Base-by-base conservation (phyloP, 768 basidiomycete genomes). In the Pholiota conissans region DNA sequence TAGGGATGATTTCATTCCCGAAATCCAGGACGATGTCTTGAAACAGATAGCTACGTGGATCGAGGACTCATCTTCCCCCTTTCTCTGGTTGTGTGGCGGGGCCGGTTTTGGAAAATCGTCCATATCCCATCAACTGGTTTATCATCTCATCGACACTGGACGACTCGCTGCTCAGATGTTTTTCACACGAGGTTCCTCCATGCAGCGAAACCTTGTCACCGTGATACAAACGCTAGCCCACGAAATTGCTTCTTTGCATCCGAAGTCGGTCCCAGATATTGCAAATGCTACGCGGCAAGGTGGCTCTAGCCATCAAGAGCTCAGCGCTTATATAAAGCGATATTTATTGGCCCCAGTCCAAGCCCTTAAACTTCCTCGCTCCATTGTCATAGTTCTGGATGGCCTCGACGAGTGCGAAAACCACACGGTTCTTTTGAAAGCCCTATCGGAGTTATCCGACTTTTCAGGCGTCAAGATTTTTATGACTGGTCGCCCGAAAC, bases 91-190 rank as follows among this genome's bases (percentile, higher is more conserved):
- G n/a, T 52, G 8, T 24, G 52, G 52, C 5, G 37, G 37, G 14
- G 52, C 52, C 16, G 52, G 52, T 16, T n/a, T 52, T 5, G 52
- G 52, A 18, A 52, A 52, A 40, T 52, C 52, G 14, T 52, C 52
- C n/a, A 52, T 52, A 18, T 26, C 52, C 3, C 52, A 52, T 20
- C 52, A 52, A 18, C 39, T 52, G 14, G 52, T 52, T 20, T 52
- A 52, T 28, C 52, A 42, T 16, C 52, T 52, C 8, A 52, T 52
- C 5, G 52, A 52, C 29, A 40, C 39, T 22, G 37, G 52, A 1
- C 35, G 35, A 28, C 39, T 52, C 11, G 52, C 26, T 14, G 37
- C 52, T 42, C 52, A 52, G n/a, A 40, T 40, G 13, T 52, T 52
- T 29, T 52, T 52, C 24, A 52, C 37, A n/a, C 52, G 52, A 6